Evolutionary conservation across 352 stramenopile genomes (phyloP).

Genomic region (Phytophthora meadii): DNA sequence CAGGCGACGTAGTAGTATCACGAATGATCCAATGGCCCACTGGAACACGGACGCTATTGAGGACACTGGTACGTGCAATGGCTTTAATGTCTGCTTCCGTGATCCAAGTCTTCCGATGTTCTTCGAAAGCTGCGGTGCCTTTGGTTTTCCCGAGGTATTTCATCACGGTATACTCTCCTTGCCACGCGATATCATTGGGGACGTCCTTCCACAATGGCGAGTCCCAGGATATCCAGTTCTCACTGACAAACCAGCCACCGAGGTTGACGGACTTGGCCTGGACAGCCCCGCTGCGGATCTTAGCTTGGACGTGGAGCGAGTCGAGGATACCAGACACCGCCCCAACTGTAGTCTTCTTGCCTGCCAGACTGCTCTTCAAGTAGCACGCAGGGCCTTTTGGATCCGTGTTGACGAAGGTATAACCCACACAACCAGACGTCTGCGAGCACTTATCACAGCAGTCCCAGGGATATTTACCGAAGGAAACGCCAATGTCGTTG

Average conservation of each 20-base stretch:
- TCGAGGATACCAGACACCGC: conserved; percentile 10
- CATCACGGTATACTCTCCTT: conserved; percentile 17
- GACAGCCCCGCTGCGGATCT: conserved; percentile 5
- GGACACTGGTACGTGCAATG: conserved; percentile 11
- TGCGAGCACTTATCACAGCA: conserved; percentile 11
- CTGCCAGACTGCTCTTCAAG: conserved; percentile 3
- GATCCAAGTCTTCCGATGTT: conserved; percentile 16
- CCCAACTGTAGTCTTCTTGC: conserved; percentile 18
- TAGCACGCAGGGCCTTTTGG: conserved; percentile 25
- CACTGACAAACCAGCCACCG: conserved; percentile 10
- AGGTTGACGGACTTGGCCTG: conserved; percentile 15
- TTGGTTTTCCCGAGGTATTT: conserved; percentile 5
- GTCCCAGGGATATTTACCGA: too few relatives aligned
- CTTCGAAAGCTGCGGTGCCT: conserved; percentile 10
- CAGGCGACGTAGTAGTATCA: conserved; percentile 12
- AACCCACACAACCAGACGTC: conserved; percentile 17
- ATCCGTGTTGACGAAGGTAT: conserved; percentile 33
- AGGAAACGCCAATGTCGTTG: conserved; percentile 11
- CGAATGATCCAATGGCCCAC: conserved; percentile 52
- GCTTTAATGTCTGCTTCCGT: conserved; percentile 14
- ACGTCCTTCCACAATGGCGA: conserved; percentile 10
- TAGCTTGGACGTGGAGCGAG: conserved; percentile 5
- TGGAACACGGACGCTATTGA: conserved; percentile 54
- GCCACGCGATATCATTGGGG: background rate
- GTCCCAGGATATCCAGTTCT: conserved; percentile 16